Percentiles rank a stretch among this genome's conserved stretches.
phyloP scores from a whole-genome alignment of 345 rosid species.

The Raphanus sativus region DNA sequence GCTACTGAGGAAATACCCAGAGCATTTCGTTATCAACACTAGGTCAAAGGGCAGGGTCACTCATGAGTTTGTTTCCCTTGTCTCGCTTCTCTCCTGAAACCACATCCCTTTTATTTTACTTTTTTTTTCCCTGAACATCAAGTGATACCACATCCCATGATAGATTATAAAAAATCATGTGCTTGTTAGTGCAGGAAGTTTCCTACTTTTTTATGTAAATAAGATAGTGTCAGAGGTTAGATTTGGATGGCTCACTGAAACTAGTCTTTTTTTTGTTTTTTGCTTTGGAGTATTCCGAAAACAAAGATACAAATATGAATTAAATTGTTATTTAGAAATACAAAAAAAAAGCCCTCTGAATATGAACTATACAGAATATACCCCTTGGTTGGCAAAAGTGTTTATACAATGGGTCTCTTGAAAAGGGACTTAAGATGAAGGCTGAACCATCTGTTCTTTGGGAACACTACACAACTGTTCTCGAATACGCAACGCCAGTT shows the following conservation, averaged over 20 bases:
- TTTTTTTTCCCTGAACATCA: neutral
- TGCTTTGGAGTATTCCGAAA: too few species aligned
- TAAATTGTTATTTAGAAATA: too few species aligned
- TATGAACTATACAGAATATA: constrained; percentile 33
- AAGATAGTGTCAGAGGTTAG: neutral
- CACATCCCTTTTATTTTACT: neutral
- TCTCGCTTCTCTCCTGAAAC: constrained; percentile 59
- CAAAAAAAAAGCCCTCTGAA: neutral
- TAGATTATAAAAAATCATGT: neutral
- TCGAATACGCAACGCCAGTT: constrained; percentile 53
- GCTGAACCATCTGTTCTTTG: constrained; percentile 46
- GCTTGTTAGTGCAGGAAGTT: neutral
- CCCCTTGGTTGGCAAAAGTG: constrained; percentile 1
- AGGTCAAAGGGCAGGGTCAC: constrained; percentile 72
- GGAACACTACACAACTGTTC: constrained; percentile 34
- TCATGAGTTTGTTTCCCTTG: constrained; percentile 78
- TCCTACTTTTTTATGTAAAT: neutral
- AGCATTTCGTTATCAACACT: constrained; percentile 87
- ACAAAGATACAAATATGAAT: too few species aligned
- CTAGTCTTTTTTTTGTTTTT: neutral
- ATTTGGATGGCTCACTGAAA: neutral
- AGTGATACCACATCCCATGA: neutral
- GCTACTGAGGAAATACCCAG: constrained; percentile 81
- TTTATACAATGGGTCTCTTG: constrained; percentile 23
- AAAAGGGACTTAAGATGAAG: constrained; percentile 1